Conservation (phyloP, 106 monocot species). For the Cymbidium sinense region DNA sequence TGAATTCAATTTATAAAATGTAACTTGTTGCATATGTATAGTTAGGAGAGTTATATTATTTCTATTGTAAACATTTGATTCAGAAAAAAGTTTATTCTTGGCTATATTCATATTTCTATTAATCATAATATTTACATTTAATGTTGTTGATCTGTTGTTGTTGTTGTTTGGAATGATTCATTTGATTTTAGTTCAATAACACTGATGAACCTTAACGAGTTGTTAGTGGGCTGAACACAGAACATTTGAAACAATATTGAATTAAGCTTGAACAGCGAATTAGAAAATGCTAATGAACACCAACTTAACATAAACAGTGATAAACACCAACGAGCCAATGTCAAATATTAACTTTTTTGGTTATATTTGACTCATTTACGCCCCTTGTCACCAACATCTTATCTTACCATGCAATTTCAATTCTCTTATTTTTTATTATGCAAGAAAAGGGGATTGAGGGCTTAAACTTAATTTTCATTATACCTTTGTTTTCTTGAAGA, state of each 20-base stretch:
- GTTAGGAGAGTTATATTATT: background rate
- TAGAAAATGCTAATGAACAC: background rate
- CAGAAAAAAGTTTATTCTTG: too few species aligned
- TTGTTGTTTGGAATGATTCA: background rate
- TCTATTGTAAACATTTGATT: background rate
- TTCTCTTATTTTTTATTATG: background rate
- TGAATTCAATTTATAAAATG: background rate
- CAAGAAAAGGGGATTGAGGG: background rate
- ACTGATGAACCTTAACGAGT: background rate
- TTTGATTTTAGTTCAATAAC: background rate
- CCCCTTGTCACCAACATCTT: background rate
- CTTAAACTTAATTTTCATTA: background rate
- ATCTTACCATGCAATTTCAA: background rate
- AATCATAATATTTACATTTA: background rate
- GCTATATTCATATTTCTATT: too few species aligned
- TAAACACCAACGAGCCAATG: background rate
- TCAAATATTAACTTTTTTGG: background rate
- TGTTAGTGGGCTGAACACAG: background rate
- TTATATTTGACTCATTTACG: background rate
- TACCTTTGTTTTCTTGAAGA: constrained; percentile 30
- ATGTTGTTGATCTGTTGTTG: background rate
- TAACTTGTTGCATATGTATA: background rate
- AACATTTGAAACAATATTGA: background rate
- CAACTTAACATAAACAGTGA: background rate
- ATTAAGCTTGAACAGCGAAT: background rate